Base-by-base conservation (phyloP, 108 stramenopile genomes). In the Seminavis robusta region DNA sequence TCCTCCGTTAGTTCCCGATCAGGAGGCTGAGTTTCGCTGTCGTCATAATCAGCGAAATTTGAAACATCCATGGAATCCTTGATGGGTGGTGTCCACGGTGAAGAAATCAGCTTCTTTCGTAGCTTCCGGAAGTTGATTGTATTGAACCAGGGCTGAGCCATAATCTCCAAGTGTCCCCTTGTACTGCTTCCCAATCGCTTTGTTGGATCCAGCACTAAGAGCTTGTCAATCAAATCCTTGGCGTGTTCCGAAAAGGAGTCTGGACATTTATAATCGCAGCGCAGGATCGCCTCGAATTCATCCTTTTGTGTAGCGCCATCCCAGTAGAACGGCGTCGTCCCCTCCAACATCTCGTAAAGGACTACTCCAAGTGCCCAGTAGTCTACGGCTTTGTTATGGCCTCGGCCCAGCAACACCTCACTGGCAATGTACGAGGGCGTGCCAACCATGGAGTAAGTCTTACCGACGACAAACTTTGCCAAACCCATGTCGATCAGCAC, bases 11-110 rank as follows among this genome's bases (percentile, higher is more conserved):
- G n/a, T n/a, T n/a, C n/a, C n/a, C n/a, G n/a, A n/a, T n/a, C n/a
- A n/a, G n/a, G n/a, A n/a, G n/a, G n/a, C 23, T 49, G 38, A 3
- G 39, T 43, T 50, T 45, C 53, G 8, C n/a, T 16, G 1, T n/a
- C 4, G 30, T 25, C 17, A 24, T 28, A 74, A 42, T 74, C 69
- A 15, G 97, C 98, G 65, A 98, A 98, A 71, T 95, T 79, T 11
- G 83, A 82, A 3, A 90, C 74, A 54, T 99, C 98, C 47, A 97
- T 36, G 2, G 84, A 69, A 47, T 92, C 77, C 40, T 67, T 79
- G 23, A 98, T 59, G 9, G 66, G 67, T 0, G 98, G 98, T 17
- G 77, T 55, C 93, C 94, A 98, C 5, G 98, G 98, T 10, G 98
- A 92, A 52, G 63, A 57, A 39, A 92, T 46, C 33, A 80, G 57